A percentile compares a stretch with the other conserved stretches of the same genome.
Conservation (phyloP, 129 eudicot genomes). For the Flaveria brownii region DNA sequence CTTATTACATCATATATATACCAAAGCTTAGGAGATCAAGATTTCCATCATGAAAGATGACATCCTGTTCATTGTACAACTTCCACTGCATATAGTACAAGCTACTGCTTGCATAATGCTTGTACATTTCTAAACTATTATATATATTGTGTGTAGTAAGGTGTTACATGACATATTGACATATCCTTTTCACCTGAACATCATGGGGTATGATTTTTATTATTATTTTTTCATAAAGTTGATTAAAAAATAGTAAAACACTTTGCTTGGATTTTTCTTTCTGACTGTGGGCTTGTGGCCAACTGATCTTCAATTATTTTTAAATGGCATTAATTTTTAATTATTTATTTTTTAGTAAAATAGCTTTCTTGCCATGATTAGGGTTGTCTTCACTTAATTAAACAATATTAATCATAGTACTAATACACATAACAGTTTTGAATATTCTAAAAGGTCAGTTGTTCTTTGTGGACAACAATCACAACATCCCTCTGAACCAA, state of each 20-base stretch:
- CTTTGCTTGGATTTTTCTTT: conserved; percentile 31
- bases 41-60: conserved; percentile 4
- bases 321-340: background rate
- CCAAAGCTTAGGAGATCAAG: conserved; percentile 19
- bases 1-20: conserved; percentile 9
- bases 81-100: conserved; percentile 11
- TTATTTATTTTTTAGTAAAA: conserved; percentile 23
- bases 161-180: conserved; percentile 37
- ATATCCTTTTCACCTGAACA: conserved; percentile 42
- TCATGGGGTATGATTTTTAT: conserved; percentile 31
- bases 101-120: background rate
- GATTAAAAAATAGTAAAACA: conserved; percentile 31
- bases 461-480: conserved; percentile 36
- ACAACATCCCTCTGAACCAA: conserved; percentile 37
- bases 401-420: conserved; percentile 28
- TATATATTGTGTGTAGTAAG: conserved; percentile 24
- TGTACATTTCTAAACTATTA: conserved; percentile 9
- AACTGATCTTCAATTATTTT: background rate
- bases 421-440: background rate
- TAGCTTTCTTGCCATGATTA: conserved; percentile 42
- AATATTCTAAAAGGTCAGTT: conserved; percentile 24
- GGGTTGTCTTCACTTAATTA: conserved; percentile 28
- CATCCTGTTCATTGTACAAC: conserved; percentile 15
- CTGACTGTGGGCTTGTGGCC: background rate
- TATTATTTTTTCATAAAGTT: conserved; percentile 25